Base-by-base conservation (phyloP, 1,284 basidiomycete species). In the Bjerkandera adusta region DNA sequence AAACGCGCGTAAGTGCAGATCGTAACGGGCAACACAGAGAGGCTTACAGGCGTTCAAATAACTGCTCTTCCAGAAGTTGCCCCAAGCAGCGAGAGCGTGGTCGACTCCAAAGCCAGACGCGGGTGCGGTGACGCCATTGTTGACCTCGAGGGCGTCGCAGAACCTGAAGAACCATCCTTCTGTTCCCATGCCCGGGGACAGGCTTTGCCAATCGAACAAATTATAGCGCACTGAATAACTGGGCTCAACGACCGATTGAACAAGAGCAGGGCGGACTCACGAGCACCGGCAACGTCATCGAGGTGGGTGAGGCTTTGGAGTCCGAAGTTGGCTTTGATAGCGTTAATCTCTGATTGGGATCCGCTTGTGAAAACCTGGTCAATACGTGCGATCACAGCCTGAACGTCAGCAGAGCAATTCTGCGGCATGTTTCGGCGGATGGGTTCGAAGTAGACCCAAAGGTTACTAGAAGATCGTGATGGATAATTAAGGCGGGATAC, bases 371-470 rank as follows among this genome's bases (percentile, higher is more conserved):
- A 79, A 1, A 78, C 73, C 30, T 69, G 42, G 59, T 89, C 85
- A 38, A 89, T 65, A 55, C 83, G 73, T 1, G 71, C 57, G 49
- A 88, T 76, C n/a, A 82, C 83, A n/a, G 73, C 74, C 58, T 83
- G 66, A 20, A 88, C 74, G 55, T 89, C 85, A 0, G 80, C 73
- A 10, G 83, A 86, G 63, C 85, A 89, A 61, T 89, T 88, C 54
- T 70, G 57, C 0, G 85, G 82, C 83, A 87, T 88, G 56, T 79
- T 69, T 51, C 79, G 69, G 8, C 77, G 75, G 51, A 85, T 77
- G n/a, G 83, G 83, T 51, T 84, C 82, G 63, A 85, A 87, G 60
- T 87, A 89, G 45, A 68, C 69, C 76, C 84, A 86, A 59, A 76
- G 85, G 57, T 85, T 58, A 24, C 63, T 65, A 43, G 8, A 32